These are phyloP conservation scores for Daldinia vernicosa DNA, from an alignment of 495 filamentous ascomycete genomes.

Conservation along the genomic window DNA sequence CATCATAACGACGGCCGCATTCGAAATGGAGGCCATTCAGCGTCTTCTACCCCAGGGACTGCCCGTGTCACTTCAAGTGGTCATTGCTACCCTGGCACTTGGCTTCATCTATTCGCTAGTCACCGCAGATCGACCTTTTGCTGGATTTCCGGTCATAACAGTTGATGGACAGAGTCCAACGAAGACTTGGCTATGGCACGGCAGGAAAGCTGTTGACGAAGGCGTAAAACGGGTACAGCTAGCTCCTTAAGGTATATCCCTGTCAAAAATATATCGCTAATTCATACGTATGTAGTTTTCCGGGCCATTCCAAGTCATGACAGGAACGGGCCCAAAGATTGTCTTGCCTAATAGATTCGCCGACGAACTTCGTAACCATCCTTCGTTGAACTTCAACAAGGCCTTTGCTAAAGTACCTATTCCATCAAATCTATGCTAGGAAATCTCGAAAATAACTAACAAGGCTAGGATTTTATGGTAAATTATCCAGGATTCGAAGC, in stretches of 20 bases:
- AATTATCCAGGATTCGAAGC: conserved; percentile 59
- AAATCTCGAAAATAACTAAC: conserved; percentile 8
- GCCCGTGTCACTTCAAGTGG: conserved; percentile 40
- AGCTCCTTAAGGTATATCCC: not conserved
- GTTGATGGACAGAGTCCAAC: conserved; percentile 39
- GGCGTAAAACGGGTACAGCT: conserved; percentile 34
- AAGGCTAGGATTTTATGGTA: conserved; percentile 53
- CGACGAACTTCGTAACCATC: conserved; percentile 60
- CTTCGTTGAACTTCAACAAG: conserved; percentile 50
- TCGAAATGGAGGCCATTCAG: conserved; percentile 39
- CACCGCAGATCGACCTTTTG: conserved; percentile 35
- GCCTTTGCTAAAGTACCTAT: conserved; percentile 51
- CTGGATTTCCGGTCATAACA: conserved; percentile 43
- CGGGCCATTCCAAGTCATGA: conserved; percentile 46
- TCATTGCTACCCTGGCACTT: conserved; percentile 35
- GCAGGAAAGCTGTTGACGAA: conserved; percentile 33
- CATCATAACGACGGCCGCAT: not conserved
- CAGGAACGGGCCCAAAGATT: conserved; percentile 48
- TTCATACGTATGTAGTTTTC: conserved; percentile 27
- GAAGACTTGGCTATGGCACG: conserved; percentile 41
- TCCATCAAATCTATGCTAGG: not conserved
- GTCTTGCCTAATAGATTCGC: conserved; percentile 60
- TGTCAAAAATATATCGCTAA: conserved; percentile 13
- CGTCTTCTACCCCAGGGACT: conserved; percentile 40
- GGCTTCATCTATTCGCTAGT: conserved; percentile 40